These are phyloP conservation scores for Teunomyces tritomae DNA, from an alignment of 805 yeast species.

Conservation along the genomic window DNA sequence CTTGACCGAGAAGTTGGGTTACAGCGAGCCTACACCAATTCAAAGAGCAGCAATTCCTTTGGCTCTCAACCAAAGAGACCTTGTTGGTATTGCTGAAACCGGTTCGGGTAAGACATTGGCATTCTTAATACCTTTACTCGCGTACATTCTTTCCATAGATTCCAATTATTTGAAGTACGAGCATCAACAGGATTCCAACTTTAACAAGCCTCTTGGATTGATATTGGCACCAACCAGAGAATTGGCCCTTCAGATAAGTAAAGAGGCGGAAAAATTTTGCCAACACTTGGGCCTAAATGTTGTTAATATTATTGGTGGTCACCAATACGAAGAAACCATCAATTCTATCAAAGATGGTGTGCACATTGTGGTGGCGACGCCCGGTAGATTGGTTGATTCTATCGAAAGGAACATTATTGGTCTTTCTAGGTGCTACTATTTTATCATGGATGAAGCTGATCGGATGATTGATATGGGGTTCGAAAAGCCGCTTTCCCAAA, in stretches of 20 bases:
- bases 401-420: constrained; percentile 64
- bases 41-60: constrained; percentile 87
- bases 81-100: constrained; percentile 91
- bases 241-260: constrained; percentile 81
- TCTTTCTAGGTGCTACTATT: constrained; percentile 57
- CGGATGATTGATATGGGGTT: constrained; percentile 95
- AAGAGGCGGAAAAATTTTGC: constrained; percentile 57
- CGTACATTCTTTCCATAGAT: constrained; percentile 44
- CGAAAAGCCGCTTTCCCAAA: constrained; percentile 69
- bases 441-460: constrained; percentile 93
- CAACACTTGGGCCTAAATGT: constrained; percentile 39
- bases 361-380: constrained; percentile 87
- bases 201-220: constrained; percentile 70
- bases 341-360: constrained; percentile 59
- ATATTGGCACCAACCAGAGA: constrained; percentile 93
- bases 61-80: constrained; percentile 56
- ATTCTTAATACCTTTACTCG: constrained; percentile 69
- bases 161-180: constrained; percentile 32
- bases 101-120: constrained; percentile 95
- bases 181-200: constrained; percentile 44
- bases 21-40: constrained; percentile 77
- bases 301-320: constrained; percentile 86
- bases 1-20: constrained; percentile 42
- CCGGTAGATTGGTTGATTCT: constrained; percentile 86
- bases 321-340: constrained; percentile 71